Evolutionary conservation across 805 yeast genomes (phyloP).

Genomic region (Candida chauliodis): DNA sequence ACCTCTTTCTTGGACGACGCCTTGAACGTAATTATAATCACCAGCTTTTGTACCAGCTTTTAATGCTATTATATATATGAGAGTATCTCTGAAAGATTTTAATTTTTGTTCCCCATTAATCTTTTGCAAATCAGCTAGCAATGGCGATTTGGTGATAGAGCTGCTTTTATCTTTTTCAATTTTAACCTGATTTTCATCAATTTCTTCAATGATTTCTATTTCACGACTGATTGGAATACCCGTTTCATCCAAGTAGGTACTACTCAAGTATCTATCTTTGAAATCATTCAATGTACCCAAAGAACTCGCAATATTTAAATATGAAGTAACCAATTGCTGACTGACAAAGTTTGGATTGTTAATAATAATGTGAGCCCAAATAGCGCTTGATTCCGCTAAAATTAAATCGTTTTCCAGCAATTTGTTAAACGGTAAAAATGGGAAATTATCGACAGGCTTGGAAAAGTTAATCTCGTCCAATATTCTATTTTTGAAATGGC

Average conservation of each 20-base stretch:
- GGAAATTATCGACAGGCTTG: constrained; percentile 36
- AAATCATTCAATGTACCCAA: constrained; percentile 33
- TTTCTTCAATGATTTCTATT: constrained; percentile 12
- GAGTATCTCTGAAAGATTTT: constrained; percentile 30
- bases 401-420: constrained; percentile 41
- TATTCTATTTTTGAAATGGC: constrained; percentile 43
- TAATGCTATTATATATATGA: constrained; percentile 58
- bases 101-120: neutral
- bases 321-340: constrained; percentile 44
- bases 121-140: constrained; percentile 2
- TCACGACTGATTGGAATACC: constrained; percentile 18
- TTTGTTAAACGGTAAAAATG: constrained; percentile 62
- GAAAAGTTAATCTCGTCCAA: constrained; percentile 25
- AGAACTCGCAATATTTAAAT: constrained; percentile 44
- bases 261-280: constrained; percentile 26
- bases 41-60: constrained; percentile 60
- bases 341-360: constrained; percentile 43
- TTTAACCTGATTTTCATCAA: constrained; percentile 9
- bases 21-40: constrained; percentile 56
- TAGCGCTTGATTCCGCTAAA: constrained; percentile 72
- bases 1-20: constrained; percentile 80
- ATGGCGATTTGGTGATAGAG: constrained; percentile 12
- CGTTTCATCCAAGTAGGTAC: constrained; percentile 25
- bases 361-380: constrained; percentile 57
- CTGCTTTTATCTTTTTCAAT: neutral